Evolutionary conservation across 208 protist species (phyloP).

Genomic region (Acanthamoeba castellanii): DNA sequence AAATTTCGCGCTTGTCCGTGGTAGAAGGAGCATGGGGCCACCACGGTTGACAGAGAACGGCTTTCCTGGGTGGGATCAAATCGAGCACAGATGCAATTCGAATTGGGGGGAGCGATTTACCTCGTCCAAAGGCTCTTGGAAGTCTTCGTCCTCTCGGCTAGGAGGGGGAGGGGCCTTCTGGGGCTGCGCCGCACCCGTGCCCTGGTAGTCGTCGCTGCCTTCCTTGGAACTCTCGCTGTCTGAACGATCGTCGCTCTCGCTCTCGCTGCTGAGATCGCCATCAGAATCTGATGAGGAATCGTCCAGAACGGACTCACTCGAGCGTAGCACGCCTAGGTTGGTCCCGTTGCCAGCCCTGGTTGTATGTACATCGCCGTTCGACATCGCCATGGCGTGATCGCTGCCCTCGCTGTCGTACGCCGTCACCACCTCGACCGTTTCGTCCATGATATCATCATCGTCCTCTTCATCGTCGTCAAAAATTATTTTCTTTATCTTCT

Average conservation of each 20-base stretch:
- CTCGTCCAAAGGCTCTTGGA: neutral
- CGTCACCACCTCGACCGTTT: slow-evolving; percentile 37
- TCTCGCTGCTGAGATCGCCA: slow-evolving; percentile 5
- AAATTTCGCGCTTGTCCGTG: no score
- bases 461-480: slow-evolving; percentile 48
- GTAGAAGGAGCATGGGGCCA: no score
- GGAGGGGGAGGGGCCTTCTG: neutral
- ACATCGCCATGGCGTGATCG: neutral
- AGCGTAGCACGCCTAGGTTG: neutral
- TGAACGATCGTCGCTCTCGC: slow-evolving; percentile 10
- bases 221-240: neutral
- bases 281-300: slow-evolving; percentile 19
- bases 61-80: neutral
- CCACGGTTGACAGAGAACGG: neutral
- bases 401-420: neutral
- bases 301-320: neutral
- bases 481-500: slow-evolving; percentile 61
- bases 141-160: neutral
- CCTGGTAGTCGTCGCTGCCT: neutral
- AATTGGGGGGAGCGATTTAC: neutral
- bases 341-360: neutral
- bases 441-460: slow-evolving; percentile 39
- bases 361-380: slow-evolving; percentile 1
- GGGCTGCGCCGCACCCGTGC: neutral
- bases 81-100: neutral